Evolutionary conservation across 2,329 filamentous ascomycete genomes (phyloP).

Genomic region (Penicillium sp.): DNA sequence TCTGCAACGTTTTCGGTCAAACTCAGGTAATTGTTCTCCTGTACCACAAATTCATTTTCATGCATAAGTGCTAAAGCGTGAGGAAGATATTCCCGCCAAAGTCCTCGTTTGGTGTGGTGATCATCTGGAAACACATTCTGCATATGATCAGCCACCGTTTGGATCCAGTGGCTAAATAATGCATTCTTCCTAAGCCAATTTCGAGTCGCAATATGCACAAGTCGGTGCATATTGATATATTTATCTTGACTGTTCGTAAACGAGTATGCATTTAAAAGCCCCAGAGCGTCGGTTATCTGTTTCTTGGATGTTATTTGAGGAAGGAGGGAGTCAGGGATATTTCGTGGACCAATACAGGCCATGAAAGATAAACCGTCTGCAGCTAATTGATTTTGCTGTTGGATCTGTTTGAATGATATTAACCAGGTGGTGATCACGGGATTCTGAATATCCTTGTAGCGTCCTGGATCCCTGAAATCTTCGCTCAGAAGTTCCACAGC

Average conservation of each 20-base stretch:
- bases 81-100: constrained; percentile 20
- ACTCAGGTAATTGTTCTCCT: constrained; percentile 2
- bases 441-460: constrained; percentile 25
- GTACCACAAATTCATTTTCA: constrained; percentile 1
- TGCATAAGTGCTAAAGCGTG: constrained; percentile 14
- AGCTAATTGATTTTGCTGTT: constrained; percentile 16
- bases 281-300: constrained; percentile 17
- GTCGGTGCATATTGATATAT: constrained; percentile 23
- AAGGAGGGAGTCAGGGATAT: constrained; percentile 26
- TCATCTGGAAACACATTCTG: constrained; percentile 10
- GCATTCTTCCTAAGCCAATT: constrained; percentile 23
- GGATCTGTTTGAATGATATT: constrained; percentile 30
- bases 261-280: constrained; percentile 21
- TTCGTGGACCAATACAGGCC: constrained; percentile 24
- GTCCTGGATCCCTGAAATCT: constrained; percentile 27
- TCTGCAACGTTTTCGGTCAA: constrained; percentile 2
- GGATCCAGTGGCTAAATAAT: constrained; percentile 3
- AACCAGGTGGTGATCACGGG: constrained; percentile 33
- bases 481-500: constrained; percentile 24
- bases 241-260: constrained; percentile 14
- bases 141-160: constrained; percentile 8
- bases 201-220: constrained; percentile 27
- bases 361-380: constrained; percentile 26
- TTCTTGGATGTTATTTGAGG: constrained; percentile 5
- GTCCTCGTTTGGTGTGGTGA: constrained; percentile 12